Percentiles rank a stretch among this genome's conserved stretches.
Conservation (phyloP, 306 rosid species). For the Cucumis sativus region DNA sequence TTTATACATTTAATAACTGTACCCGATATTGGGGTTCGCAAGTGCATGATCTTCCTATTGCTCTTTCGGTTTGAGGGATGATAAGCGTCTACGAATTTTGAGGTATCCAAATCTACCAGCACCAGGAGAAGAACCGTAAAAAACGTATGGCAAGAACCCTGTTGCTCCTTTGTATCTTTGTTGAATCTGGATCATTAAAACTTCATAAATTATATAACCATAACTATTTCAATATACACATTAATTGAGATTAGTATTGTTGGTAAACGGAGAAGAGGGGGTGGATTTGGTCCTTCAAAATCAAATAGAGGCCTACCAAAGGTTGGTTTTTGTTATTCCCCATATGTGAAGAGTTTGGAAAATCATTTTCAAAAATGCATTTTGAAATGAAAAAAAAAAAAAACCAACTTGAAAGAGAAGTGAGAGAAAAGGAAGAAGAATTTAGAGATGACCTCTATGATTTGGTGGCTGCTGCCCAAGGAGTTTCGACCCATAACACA, state of each 20-base stretch:
- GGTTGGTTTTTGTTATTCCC: neutral
- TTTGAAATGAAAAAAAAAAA: no score
- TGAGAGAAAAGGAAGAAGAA: neutral
- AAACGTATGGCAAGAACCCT: slow-evolving; percentile 65
- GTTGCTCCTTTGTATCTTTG: slow-evolving; percentile 80
- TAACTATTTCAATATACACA: no score
- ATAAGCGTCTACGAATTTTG: slow-evolving; percentile 36
- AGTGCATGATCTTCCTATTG: neutral
- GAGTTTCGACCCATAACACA: slow-evolving; percentile 74
- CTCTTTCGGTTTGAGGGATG: neutral
- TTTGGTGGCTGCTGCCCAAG: slow-evolving; percentile 69
- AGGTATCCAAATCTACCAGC: slow-evolving; percentile 78
- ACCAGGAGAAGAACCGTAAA: slow-evolving; percentile 95
- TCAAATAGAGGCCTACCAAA: no score
- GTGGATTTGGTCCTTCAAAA: neutral
- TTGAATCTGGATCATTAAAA: slow-evolving; percentile 53
- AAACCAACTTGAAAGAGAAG: neutral
- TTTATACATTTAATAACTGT: neutral
- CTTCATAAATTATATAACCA: neutral
- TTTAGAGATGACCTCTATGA: slow-evolving; percentile 41
- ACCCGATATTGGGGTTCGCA: neutral
- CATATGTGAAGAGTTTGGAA: neutral
- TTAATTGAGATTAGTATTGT: no score
- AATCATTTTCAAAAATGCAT: neutral
- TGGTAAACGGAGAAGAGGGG: neutral